phyloP scores from a whole-genome alignment of 2,329 filamentous ascomycete species.

The Fusarium pseudocircinatum region DNA sequence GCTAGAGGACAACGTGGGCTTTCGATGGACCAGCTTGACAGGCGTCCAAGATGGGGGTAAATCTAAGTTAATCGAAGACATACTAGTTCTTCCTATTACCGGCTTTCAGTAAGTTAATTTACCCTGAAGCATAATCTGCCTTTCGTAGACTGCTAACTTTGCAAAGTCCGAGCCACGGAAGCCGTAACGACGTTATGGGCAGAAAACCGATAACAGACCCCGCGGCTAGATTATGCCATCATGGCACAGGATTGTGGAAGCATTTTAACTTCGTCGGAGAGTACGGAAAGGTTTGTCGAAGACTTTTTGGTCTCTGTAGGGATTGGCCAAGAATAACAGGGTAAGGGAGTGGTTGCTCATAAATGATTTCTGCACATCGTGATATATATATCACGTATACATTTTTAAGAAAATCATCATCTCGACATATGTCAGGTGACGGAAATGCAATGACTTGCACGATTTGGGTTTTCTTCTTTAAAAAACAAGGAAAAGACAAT shows the following conservation, averaged over 20 bases:
- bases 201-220: background rate
- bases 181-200: background rate
- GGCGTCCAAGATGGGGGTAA: background rate
- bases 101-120: background rate
- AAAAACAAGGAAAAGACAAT: background rate
- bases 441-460: too few species aligned
- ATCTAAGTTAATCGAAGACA: background rate
- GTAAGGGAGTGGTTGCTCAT: background rate
- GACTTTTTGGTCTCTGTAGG: conserved; percentile 1
- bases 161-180: background rate
- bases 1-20: background rate
- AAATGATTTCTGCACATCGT: too few species aligned
- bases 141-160: background rate
- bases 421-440: too few species aligned
- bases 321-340: background rate
- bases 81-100: background rate
- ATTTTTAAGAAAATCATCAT: too few species aligned
- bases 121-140: accelerated
- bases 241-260: background rate
- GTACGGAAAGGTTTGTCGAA: conserved; percentile 1
- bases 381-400: too few species aligned
- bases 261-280: background rate
- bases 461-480: too few species aligned
- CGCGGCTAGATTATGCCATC: background rate
- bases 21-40: conserved; percentile 2